phyloP scores from a whole-genome alignment of 164 flowering plant genomes.

The Annona squamosa region DNA sequence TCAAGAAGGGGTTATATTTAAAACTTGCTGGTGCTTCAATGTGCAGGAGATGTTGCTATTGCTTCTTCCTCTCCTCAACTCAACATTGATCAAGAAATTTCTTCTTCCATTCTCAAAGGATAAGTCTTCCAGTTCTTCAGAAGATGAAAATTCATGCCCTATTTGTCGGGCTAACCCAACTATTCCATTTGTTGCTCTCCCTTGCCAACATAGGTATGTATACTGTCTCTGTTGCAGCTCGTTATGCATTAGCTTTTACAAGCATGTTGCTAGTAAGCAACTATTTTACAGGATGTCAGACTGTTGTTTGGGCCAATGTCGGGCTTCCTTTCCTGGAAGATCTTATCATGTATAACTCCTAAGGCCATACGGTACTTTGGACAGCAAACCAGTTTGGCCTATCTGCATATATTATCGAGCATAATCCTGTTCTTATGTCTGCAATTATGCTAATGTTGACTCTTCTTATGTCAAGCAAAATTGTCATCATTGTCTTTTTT shows the following conservation, averaged over 20 bases:
- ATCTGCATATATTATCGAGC: background rate
- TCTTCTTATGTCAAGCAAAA: background rate
- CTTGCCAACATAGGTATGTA: conserved; percentile 89
- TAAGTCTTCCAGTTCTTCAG: conserved; percentile 50
- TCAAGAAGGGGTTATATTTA: no score
- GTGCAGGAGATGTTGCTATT: conserved; percentile 88
- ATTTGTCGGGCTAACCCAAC: conserved; percentile 75
- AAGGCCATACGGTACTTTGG: background rate
- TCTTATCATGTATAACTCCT: background rate
- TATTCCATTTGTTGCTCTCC: conserved; percentile 80
- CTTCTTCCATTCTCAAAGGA: conserved; percentile 84
- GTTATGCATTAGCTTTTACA: background rate
- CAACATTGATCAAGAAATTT: conserved; percentile 66
- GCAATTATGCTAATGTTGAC: background rate
- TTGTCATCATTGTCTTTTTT: background rate
- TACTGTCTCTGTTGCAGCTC: background rate
- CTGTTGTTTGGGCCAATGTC: background rate
- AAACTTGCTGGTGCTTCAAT: background rate
- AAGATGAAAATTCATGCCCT: conserved; percentile 63
- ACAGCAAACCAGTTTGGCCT: background rate
- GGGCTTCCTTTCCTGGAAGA: background rate
- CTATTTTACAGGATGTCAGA: background rate
- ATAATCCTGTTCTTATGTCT: background rate
- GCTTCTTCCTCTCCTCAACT: conserved; percentile 93
- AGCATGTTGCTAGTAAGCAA: background rate